Evolutionary conservation across 2,329 filamentous ascomycete species (phyloP), one percentile per base, ranked within the genome.

Genomic region (Trichophyton verrucosum): DNA sequence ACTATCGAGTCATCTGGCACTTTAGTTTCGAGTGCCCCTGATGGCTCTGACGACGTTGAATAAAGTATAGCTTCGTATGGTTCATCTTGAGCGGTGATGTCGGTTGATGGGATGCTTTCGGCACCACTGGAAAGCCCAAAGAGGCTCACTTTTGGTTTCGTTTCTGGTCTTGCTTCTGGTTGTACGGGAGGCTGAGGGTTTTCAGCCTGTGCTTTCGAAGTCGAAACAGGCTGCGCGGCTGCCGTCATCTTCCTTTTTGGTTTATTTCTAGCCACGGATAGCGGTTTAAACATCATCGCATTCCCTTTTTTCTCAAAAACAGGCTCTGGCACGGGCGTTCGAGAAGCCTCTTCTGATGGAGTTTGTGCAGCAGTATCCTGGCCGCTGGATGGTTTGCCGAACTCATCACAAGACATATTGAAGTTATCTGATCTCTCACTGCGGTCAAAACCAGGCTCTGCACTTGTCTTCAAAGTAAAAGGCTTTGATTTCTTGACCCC

Each of bases 271-370:
- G 86, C 83, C 13, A 96, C 91, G 0, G 91, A 96, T 42, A 96
- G 77, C 2, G 92, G 92, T 70, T 86, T 88, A 73, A 97, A 96
- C 83, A 90, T 88, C 73, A 91, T 83, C 11, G 90, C 84, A 67
- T 91, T 94, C 20, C 88, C 88, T 68, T 84, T 83, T 67, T 83
- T 79, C 47, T 81, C 80, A 11, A 76, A 77, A 1, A 47, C 59
- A 22, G 71, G 66, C 42, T 73, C 69, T 11, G 22, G 24, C n/a
- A 71, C 70, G 47, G 63, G 65, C 36, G 58, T 61, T 57, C 64
- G 49, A 24, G 58, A 65, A 22, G 66, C 61, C 58, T 68, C 68
- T 36, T 68, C 68, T 42, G 68, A 65, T 6, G 69, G 67, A 30
- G 71, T 40, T 62, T 67, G 17, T 69, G 65, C 53, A 68, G 65